Conservation (phyloP, 2,329 filamentous ascomycete genomes). For the Sporothrix pseudoabietina region DNA sequence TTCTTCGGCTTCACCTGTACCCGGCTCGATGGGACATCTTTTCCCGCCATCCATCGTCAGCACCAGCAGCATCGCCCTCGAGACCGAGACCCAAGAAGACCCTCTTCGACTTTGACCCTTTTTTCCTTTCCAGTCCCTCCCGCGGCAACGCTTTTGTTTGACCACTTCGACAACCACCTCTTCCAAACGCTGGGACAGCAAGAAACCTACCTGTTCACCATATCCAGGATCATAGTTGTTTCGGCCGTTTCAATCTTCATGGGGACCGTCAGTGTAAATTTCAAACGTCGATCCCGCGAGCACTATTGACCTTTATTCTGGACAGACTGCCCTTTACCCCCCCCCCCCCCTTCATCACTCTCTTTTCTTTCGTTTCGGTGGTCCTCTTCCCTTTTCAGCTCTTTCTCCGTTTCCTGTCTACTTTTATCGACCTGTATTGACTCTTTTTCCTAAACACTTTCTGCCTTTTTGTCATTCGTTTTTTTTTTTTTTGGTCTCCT, state of each 20-base stretch:
- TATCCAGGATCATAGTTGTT: constrained; percentile 43
- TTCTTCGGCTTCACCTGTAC: constrained; percentile 25
- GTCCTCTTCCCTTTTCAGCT: constrained; percentile 13
- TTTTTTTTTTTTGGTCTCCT: neutral
- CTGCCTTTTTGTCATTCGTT: neutral
- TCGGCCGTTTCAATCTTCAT: constrained; percentile 47
- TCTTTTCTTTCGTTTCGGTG: neutral
- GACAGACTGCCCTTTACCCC: neutral
- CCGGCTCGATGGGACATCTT: constrained; percentile 38
- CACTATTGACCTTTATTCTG: constrained; percentile 36
- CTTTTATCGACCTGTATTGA: neutral
- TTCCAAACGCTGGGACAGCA: constrained; percentile 35
- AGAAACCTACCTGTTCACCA: constrained; percentile 24
- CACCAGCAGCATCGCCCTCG: neutral
- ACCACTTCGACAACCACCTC: neutral
- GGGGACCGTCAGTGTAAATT: constrained; percentile 44
- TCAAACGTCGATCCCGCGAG: constrained; percentile 45
- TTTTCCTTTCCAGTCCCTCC: neutral
- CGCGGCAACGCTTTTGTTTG: constrained; percentile 16
- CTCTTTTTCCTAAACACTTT: neutral
- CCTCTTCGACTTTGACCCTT: neutral
- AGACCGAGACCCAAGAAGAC: neutral
- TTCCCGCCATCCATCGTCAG: constrained; percentile 35
- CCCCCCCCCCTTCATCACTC: neutral
- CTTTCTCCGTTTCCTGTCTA: neutral